Conservation (phyloP, 179 eudicot genomes). For the Monotropa hypopitys region DNA sequence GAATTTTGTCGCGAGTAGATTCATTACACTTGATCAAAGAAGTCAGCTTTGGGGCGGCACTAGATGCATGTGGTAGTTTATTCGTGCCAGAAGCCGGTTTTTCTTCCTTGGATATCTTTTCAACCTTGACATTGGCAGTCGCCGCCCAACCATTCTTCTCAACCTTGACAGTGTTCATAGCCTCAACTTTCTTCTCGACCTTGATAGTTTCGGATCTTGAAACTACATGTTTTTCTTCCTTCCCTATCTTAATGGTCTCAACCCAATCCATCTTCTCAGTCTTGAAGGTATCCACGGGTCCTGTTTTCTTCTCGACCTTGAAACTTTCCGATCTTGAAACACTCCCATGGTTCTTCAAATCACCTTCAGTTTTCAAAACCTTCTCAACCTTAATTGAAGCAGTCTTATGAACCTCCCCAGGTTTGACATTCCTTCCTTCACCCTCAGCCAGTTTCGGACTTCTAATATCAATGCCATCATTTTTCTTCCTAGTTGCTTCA, state of each 20-base stretch:
- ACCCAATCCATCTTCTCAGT: conserved; percentile 24
- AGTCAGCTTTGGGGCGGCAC: conserved; percentile 43
- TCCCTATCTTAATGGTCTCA: conserved; percentile 15
- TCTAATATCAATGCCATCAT: conserved; percentile 19
- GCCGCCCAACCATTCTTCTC: conserved; percentile 23
- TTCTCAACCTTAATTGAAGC: conserved; percentile 24
- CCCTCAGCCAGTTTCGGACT: conserved; percentile 13
- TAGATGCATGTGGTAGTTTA: conserved; percentile 17
- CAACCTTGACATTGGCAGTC: conserved; percentile 10
- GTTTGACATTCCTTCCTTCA: conserved; percentile 10
- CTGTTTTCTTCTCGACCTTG: conserved; percentile 23
- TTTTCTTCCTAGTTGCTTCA: conserved; percentile 39
- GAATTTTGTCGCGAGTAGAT: conserved; percentile 35
- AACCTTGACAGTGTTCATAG: conserved; percentile 7
- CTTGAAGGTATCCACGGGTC: conserved; percentile 7
- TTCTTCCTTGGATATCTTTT: conserved; percentile 17
- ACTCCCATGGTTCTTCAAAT: background rate
- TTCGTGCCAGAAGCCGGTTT: conserved; percentile 14
- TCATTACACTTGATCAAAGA: conserved; percentile 48
- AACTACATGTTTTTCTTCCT: background rate
- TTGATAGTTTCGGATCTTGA: conserved; percentile 20
- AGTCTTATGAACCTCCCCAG: conserved; percentile 19
- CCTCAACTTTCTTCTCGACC: conserved; percentile 19
- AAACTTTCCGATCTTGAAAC: conserved; percentile 16
- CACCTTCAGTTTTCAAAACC: conserved; percentile 4